Evolutionary conservation across 1,139 yeast species (phyloP), one percentile per base, ranked within the genome.

Genomic region (Sugiyamaella pinicola): DNA sequence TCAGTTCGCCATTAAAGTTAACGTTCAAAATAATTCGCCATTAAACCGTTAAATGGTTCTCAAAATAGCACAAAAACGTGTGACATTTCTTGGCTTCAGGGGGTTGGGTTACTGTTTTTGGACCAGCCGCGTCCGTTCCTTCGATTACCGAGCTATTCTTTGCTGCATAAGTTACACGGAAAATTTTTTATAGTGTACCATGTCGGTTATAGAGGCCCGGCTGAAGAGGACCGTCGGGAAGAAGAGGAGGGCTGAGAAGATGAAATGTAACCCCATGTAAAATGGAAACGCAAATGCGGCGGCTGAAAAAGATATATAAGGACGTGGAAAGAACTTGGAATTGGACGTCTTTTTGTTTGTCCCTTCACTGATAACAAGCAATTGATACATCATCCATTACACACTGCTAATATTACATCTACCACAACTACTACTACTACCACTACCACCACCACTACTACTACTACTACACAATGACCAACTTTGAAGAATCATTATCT

Each of bases 401-500:
- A 31, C 5, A 7, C 34, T 8, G 34, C 34, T 12, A 5, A 24
- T 31, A 8, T 5, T 12, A 31, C 34, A 8, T 12, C 15, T 19
- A n/a, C n/a, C n/a, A n/a, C n/a, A n/a, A n/a, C n/a, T n/a, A n/a
- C n/a, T n/a, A n/a, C 41, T 19, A 39, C 33, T 39, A 22, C 19
- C 38, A 34, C 18, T 4, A n/a, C 38, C 13, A 34, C 13, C 13
- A 34, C 5, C 13, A 34, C 38, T 34, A 34, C 21, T 6, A 34
- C 9, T 6, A 15, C 34, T 31, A 31, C 21, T 35, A 15, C 45
- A 41, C n/a, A 4, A 43, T 33, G 47, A 4, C 47, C 33, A 22
- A 46, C 39, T 51, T 46, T 37, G 31, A 49, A 31, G 42, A 46
- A 22, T 24, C 37, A 10, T 40, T 47, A 2, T 29, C 47, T 13